Conservation (phyloP, 2,329 filamentous ascomycete species). For the Fonsecaea pedrosoi region DNA sequence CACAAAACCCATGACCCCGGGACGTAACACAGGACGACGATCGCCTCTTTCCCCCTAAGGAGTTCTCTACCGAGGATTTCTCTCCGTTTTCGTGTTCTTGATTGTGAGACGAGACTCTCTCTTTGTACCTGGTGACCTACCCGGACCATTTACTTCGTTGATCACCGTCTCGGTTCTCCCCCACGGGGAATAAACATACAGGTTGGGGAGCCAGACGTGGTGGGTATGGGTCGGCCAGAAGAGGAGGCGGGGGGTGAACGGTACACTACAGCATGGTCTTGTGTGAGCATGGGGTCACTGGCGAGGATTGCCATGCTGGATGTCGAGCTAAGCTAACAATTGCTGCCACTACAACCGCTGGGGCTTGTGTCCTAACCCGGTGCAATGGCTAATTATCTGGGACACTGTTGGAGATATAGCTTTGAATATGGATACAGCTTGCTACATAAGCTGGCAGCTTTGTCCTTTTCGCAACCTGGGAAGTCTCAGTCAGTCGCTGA, state of each 20-base stretch:
- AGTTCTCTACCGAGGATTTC: slow-evolving; percentile 8
- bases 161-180: background rate
- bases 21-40: background rate
- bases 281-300: background rate
- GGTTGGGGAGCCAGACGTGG: background rate
- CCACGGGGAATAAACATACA: background rate
- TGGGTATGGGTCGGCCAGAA: too few species aligned
- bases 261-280: too few species aligned
- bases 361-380: background rate
- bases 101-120: background rate
- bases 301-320: background rate
- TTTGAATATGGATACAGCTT: background rate
- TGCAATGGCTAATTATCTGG: background rate
- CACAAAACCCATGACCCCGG: background rate
- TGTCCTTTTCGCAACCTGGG: background rate
- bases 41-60: background rate
- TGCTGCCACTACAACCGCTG: background rate
- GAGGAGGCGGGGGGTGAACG: background rate
- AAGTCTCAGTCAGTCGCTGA: background rate
- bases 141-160: background rate
- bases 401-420: background rate
- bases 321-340: background rate
- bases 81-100: background rate
- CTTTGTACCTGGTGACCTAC: background rate
- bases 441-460: slow-evolving; percentile 1